A percentile compares a stretch with the other conserved stretches of the same genome.
Evolutionary conservation across 2,329 filamentous ascomycete species (phyloP).

Genomic region (Bipolaris zeicola): DNA sequence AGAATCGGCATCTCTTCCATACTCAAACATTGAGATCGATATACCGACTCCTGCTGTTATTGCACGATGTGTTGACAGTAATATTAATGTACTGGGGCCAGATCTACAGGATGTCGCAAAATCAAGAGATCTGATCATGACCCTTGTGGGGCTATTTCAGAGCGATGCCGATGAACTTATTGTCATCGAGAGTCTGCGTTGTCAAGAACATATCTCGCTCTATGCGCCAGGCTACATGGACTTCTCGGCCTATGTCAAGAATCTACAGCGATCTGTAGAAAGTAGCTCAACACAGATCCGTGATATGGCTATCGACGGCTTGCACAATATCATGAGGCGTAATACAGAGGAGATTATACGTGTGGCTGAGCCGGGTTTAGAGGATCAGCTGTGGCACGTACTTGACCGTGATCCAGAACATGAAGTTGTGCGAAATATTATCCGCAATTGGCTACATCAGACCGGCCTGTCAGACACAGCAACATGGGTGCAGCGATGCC

Average conservation of each 20-base stretch:
- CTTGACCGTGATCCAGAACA: slow-evolving; percentile 79
- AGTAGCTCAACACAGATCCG: slow-evolving; percentile 72
- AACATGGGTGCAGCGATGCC: slow-evolving; percentile 87
- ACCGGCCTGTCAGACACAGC: slow-evolving; percentile 80
- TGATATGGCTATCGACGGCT: slow-evolving; percentile 81
- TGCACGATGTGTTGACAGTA: slow-evolving; percentile 86
- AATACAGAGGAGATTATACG: slow-evolving; percentile 82
- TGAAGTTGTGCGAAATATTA: slow-evolving; percentile 80
- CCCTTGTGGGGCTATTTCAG: slow-evolving; percentile 81
- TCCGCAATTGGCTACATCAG: slow-evolving; percentile 92
- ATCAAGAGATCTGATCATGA: slow-evolving; percentile 89
- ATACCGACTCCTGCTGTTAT: slow-evolving; percentile 82
- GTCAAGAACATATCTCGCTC: slow-evolving; percentile 86
- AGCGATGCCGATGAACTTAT: slow-evolving; percentile 73
- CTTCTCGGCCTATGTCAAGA: slow-evolving; percentile 80
- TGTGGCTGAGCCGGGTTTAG: slow-evolving; percentile 76
- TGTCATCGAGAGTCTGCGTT: slow-evolving; percentile 77
- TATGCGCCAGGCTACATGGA: slow-evolving; percentile 90
- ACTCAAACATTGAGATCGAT: slow-evolving; percentile 89
- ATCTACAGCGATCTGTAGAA: slow-evolving; percentile 77
- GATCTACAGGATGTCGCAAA: slow-evolving; percentile 93
- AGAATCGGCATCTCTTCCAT: slow-evolving; percentile 77
- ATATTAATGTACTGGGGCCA: slow-evolving; percentile 94
- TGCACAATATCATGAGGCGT: slow-evolving; percentile 94
- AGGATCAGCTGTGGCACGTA: slow-evolving; percentile 90